Conservation (phyloP, 768 basidiomycete species). For the Xerocomus potaroensis region DNA sequence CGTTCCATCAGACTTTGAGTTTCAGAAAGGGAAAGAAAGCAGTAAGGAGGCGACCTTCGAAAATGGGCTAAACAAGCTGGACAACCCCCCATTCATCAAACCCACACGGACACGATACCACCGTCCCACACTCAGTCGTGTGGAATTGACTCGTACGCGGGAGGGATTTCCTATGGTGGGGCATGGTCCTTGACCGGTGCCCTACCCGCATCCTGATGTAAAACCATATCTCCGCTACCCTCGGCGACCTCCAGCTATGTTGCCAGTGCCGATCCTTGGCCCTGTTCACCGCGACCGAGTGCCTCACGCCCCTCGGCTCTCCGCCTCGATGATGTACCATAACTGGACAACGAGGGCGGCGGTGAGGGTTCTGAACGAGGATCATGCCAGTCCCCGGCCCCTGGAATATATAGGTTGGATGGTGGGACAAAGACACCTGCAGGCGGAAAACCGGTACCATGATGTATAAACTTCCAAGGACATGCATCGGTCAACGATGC, state of each 20-base stretch:
- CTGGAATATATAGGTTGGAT: conserved; percentile 9
- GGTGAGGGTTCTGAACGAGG: conserved; percentile 19
- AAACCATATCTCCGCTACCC: conserved; percentile 21
- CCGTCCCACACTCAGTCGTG: conserved; percentile 14
- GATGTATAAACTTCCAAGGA: conserved; percentile 1
- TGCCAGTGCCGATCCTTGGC: conserved; percentile 15
- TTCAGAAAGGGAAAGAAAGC: neutral
- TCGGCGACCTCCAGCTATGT: conserved; percentile 21
- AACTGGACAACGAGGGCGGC: conserved; percentile 20
- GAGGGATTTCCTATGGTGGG: conserved; percentile 25
- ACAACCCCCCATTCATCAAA: no score
- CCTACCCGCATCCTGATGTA: conserved; percentile 26
- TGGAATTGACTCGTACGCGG: conserved; percentile 27
- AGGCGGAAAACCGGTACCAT: neutral
- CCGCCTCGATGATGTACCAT: conserved; percentile 10
- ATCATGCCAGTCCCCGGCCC: conserved; percentile 17
- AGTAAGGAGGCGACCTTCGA: no score
- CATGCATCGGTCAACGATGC: conserved; percentile 4
- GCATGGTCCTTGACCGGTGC: conserved; percentile 17
- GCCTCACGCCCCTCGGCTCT: conserved; percentile 26
- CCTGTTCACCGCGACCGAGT: conserved; percentile 11
- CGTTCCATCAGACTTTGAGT: no score
- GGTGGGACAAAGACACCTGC: conserved; percentile 4
- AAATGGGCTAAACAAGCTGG: no score
- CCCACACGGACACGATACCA: no score